phyloP scores from a whole-genome alignment of 2,329 filamentous ascomycete species.

The Elsinoe necatrix region DNA sequence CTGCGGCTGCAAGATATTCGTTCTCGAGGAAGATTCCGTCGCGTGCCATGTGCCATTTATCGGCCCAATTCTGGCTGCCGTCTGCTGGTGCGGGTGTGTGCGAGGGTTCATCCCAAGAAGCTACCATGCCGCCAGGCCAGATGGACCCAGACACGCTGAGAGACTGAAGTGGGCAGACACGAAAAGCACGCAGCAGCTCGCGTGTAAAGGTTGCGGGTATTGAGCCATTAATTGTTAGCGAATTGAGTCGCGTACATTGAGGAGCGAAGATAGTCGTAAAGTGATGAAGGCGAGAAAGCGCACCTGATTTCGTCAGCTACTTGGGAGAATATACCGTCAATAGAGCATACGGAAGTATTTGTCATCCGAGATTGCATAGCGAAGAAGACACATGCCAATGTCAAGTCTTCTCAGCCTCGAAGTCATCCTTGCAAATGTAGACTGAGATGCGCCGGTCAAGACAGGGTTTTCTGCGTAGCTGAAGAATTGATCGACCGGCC shows the following conservation, averaged over 20 bases:
- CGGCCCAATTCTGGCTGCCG: not conserved
- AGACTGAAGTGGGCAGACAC: conserved; percentile 1
- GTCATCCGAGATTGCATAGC: not conserved
- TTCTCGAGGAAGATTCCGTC: not conserved
- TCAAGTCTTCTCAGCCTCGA: not conserved
- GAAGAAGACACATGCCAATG: not conserved
- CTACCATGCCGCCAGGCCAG: not conserved
- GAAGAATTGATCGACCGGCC: conserved; percentile 3
- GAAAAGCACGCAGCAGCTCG: conserved; percentile 5
- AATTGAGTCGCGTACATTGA: not conserved
- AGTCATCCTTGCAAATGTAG: not conserved
- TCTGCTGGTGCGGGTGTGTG: not conserved
- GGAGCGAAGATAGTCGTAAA: not conserved
- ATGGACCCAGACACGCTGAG: not conserved
- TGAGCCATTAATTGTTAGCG: not conserved
- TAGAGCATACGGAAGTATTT: not conserved
- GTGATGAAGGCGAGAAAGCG: not conserved
- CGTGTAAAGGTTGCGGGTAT: not conserved
- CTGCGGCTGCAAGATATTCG: not conserved
- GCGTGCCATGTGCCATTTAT: not conserved
- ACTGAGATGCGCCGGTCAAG: not conserved
- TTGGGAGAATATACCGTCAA: no score
- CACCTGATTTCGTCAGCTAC: not conserved
- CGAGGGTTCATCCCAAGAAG: not conserved
- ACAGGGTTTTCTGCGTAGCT: no score